phyloP scores from a whole-genome alignment of 345 rosid genomes.

The Draba incana region DNA sequence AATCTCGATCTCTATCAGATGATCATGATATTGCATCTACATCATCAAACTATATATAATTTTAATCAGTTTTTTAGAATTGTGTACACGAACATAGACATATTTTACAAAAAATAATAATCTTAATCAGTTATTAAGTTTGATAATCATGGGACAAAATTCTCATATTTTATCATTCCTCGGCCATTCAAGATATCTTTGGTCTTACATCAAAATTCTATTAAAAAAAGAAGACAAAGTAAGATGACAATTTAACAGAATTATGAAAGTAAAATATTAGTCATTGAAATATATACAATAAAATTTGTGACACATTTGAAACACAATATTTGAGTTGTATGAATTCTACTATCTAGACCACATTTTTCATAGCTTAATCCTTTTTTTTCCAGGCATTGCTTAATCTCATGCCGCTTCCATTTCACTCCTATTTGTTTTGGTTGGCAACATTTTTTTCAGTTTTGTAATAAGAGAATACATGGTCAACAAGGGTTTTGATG shows the following conservation, averaged over 20 bases:
- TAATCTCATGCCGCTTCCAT: conserved; percentile 20
- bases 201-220: no score
- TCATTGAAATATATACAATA: no score
- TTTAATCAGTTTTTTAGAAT: not conserved
- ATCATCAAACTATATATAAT: not conserved
- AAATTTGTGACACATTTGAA: no score
- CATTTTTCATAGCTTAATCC: not conserved
- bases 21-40: conserved; percentile 11
- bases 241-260: no score
- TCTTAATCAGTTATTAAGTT: not conserved
- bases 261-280: no score
- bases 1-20: not conserved
- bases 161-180: no score
- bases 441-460: not conserved
- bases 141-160: no score
- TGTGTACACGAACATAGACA: not conserved
- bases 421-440: not conserved
- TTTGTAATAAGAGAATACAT: not conserved
- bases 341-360: no score
- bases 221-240: not conserved
- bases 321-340: no score
- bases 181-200: no score
- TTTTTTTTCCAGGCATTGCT: no score
- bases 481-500: conserved; percentile 18
- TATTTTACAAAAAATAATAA: not conserved